Conservation (phyloP, 148 eudicot species). For the Beta vulgaris region DNA sequence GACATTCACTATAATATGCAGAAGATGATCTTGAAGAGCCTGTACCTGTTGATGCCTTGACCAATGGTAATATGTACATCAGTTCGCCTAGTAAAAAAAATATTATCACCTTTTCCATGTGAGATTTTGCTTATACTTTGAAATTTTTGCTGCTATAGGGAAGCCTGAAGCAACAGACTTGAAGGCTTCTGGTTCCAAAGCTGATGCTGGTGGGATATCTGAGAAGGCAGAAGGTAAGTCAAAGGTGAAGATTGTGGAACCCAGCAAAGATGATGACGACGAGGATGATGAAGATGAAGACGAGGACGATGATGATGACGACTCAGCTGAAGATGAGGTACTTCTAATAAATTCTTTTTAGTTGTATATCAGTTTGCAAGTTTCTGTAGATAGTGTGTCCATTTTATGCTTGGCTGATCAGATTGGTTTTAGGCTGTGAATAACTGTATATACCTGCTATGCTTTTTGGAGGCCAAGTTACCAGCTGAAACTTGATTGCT, state of each 20-base stretch:
- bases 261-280: slow-evolving; percentile 40
- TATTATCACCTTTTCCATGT: not conserved
- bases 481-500: not conserved
- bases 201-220: slow-evolving; percentile 27
- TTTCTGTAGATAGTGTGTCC: not conserved
- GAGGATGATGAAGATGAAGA: slow-evolving; percentile 41
- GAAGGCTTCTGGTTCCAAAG: slow-evolving; percentile 35
- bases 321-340: slow-evolving; percentile 50
- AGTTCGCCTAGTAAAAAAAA: not conserved
- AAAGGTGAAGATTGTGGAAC: slow-evolving; percentile 59
- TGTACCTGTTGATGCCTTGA: slow-evolving; percentile 24
- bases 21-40: slow-evolving; percentile 47
- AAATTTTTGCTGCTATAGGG: slow-evolving; percentile 26
- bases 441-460: not conserved
- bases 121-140: not conserved
- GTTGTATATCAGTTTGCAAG: not conserved
- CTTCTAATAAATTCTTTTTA: not conserved
- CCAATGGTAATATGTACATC: slow-evolving; percentile 27
- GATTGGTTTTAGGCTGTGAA: not conserved
- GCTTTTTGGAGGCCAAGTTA: not conserved
- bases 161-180: slow-evolving; percentile 30
- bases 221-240: slow-evolving; percentile 41
- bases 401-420: not conserved
- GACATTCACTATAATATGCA: slow-evolving; percentile 5
- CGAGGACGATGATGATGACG: slow-evolving; percentile 27